Evolutionary conservation across 352 stramenopile genomes (phyloP).

Genomic region (Phytophthora fragariaefolia): DNA sequence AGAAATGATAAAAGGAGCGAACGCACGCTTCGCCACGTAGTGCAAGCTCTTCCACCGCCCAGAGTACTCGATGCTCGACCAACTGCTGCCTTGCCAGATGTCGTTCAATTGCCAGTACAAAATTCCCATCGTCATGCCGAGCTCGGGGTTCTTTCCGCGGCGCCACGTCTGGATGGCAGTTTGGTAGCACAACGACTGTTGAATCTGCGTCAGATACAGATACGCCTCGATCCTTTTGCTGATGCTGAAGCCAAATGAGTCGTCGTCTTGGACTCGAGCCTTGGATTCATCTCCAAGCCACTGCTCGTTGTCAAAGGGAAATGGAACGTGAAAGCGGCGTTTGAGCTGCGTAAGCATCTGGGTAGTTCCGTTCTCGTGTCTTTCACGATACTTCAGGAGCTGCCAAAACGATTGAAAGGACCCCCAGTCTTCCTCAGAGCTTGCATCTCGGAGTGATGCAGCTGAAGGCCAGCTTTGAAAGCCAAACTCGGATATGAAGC

Average conservation of each 20-base stretch:
- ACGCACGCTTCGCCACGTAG: constrained; percentile 72
- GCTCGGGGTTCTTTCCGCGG: constrained; percentile 53
- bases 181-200: constrained; percentile 83
- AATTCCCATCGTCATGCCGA: constrained; percentile 78
- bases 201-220: constrained; percentile 79
- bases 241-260: constrained; percentile 48
- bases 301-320: constrained; percentile 63
- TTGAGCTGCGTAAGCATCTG: constrained; percentile 79
- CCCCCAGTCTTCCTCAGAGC: constrained; percentile 51
- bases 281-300: constrained; percentile 46
- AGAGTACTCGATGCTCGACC: constrained; percentile 86
- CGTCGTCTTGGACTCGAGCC: constrained; percentile 16
- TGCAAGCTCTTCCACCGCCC: constrained; percentile 86
- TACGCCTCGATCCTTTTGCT: constrained; percentile 62
- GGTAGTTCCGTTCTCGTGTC: constrained; percentile 76
- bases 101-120: constrained; percentile 92
- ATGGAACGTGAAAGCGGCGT: constrained; percentile 74
- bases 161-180: constrained; percentile 78
- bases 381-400: constrained; percentile 82
- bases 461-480: constrained; percentile 83
- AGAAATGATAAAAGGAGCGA: constrained; percentile 72
- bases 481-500: constrained; percentile 90
- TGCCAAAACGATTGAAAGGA: constrained; percentile 80
- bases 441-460: constrained; percentile 60
- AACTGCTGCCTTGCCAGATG: constrained; percentile 88